Percentiles rank a stretch among this genome's conserved stretches.
phyloP scores from a whole-genome alignment of 2,329 filamentous ascomycete genomes.

The Calycina herbarum region DNA sequence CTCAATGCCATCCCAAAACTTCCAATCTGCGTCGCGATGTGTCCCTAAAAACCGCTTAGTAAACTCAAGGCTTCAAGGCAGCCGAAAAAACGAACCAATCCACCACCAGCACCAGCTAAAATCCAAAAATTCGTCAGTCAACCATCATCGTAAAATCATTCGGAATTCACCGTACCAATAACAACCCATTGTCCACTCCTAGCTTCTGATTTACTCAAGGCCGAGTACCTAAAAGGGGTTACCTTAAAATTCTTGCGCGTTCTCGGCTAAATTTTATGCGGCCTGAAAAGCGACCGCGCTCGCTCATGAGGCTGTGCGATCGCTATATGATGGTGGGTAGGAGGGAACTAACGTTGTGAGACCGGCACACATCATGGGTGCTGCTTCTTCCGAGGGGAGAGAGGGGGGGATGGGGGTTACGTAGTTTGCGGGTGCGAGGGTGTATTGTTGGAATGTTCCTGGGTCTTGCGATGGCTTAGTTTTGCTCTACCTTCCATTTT shows the following conservation, averaged over 20 bases:
- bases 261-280: slow-evolving; percentile 29
- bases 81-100: slow-evolving; percentile 41
- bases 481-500: not conserved
- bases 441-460: slow-evolving; percentile 73
- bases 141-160: slow-evolving; percentile 5
- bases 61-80: slow-evolving; percentile 15
- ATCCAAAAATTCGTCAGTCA: slow-evolving; percentile 23
- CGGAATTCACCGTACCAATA: slow-evolving; percentile 30
- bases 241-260: not conserved
- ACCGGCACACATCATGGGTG: slow-evolving; percentile 67
- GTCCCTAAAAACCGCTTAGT: slow-evolving; percentile 43
- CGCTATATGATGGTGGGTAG: not conserved
- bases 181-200: slow-evolving; percentile 41
- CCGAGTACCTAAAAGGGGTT: slow-evolving; percentile 49
- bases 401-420: slow-evolving; percentile 68
- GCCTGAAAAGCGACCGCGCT: slow-evolving; percentile 24
- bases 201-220: slow-evolving; percentile 60
- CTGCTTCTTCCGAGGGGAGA: slow-evolving; percentile 59
- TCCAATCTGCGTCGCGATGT: slow-evolving; percentile 62
- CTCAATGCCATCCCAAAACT: slow-evolving; percentile 60
- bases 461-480: slow-evolving; percentile 41
- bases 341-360: slow-evolving; percentile 52
- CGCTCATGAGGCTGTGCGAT: slow-evolving; percentile 11
- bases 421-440: slow-evolving; percentile 62
- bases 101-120: slow-evolving; percentile 57